These are phyloP conservation scores for Vicia sativa DNA, from an alignment of 306 rosid genomes.

Conservation along the genomic window DNA sequence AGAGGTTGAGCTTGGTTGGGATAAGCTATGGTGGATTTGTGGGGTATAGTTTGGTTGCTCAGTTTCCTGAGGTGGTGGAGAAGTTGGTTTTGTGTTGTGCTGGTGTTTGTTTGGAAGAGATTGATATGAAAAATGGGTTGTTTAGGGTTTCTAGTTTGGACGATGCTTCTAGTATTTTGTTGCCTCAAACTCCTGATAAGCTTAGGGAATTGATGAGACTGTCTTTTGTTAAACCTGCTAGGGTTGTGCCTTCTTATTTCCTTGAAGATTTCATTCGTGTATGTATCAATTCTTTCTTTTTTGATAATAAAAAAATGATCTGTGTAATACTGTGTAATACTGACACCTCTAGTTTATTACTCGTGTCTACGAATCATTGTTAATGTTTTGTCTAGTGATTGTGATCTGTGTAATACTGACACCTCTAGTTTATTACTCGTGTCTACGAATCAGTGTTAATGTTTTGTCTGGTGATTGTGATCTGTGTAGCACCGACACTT, in stretches of 20 bases:
- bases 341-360: no score
- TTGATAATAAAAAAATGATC: not conserved
- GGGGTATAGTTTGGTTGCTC: constrained; percentile 61
- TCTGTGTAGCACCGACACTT: not conserved
- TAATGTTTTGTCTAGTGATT: no score
- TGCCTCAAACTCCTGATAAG: constrained; percentile 73
- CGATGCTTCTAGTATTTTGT: constrained; percentile 62
- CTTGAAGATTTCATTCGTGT: constrained; percentile 70
- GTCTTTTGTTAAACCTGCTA: constrained; percentile 63
- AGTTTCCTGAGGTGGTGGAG: constrained; percentile 63
- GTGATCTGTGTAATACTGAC: not conserved
- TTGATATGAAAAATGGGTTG: constrained; percentile 62
- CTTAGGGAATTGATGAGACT: constrained; percentile 59
- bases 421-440: no score
- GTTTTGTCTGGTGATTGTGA: no score
- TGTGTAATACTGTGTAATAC: not conserved
- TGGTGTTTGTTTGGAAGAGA: constrained; percentile 74
- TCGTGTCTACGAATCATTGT: no score
- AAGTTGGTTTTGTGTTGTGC: constrained; percentile 62
- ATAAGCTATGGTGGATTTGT: constrained; percentile 86
- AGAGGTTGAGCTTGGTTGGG: constrained; percentile 59
- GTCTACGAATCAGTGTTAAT: no score
- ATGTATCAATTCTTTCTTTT: not conserved
- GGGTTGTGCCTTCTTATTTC: constrained; percentile 59
- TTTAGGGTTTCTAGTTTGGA: constrained; percentile 60